Base-by-base conservation (phyloP, 192 early-diverging fungal species). In the Coemansia sp. region DNA sequence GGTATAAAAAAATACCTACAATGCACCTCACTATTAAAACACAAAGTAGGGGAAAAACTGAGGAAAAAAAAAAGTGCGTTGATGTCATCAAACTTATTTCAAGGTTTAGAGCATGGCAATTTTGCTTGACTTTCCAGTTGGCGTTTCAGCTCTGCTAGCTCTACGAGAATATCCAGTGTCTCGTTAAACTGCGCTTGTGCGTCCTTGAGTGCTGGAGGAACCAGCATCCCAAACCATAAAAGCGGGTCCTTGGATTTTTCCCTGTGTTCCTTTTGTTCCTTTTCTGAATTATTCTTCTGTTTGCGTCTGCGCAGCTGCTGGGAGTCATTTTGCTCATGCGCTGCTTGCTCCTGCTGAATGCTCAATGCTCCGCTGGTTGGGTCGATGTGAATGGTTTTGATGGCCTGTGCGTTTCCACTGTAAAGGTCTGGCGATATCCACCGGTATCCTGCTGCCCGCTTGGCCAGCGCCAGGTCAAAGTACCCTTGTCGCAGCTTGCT, bases 221-320 rank as follows among this genome's bases (percentile, higher is more conserved):
- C 68, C n/a, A 77, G 52, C 68, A 70, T 63, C 37, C 74, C 74
- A 38, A 77, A 77, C 74, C 74, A 77, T 48, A 65, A 53, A 20
- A 77, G 57, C 63, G 74, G 74, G 49, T 77, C 68, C 23, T 43
- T 52, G 9, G 39, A 50, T 11, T 35, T 18, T 35, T 50, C 7
- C 42, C 16, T 1, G 0, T 7, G 7, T 18, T n/a, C 7, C 42
- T 44, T 1, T 7, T 7, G 7, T 18, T n/a, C 18, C 11, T 39
- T 36, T 35, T 33, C 41, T 0, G 5, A n/a, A 13, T 19, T 13
- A 1, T 26, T 26, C 41, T 48, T 48, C 23, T 26, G 23, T 26
- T 26, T 26, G 23, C 23, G 23, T 26, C 23, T 26, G 23, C 23
- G 23, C 46, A 39, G 6, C 11, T 48, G 13, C 23, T 28, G 13